Evolutionary conservation across 495 filamentous ascomycete genomes (phyloP), one percentile per base, ranked within the genome.

Genomic region (Podospora appendiculata): DNA sequence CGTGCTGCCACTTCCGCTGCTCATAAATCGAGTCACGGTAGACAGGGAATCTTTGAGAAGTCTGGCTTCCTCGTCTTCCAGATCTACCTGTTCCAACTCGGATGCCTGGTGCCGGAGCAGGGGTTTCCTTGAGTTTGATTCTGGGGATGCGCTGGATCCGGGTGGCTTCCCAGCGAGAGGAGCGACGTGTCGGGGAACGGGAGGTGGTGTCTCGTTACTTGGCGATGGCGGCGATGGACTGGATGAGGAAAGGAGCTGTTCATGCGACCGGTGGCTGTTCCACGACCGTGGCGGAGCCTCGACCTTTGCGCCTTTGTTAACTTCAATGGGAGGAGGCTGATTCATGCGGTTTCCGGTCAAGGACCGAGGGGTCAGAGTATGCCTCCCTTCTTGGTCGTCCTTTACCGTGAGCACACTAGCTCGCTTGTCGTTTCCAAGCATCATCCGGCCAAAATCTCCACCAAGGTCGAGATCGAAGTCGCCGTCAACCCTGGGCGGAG

Each of bases 381-480:
- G 63, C 36, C 60, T 44, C 13, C 52, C 14, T 17, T 51, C 55
- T 41, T 64, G 56, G 9, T 70, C 68, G 47, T 67, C 62, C 45
- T 66, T 69, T 14, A 68, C 19, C 7, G 70, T 73, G 38, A 67
- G 59, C 42, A 74, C 65, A 51, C 77, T 82, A 17, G 78, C 72
- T 48, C 74, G 73, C 59, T 86, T 87, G 35, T 75, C 72, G 33
- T 70, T 70, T 12, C 72, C 72, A 25, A 84, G 75, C 51, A 89
- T 80, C 79, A 89, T 84, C 55, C 77, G 83, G 11, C 79, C 76
- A 61, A 89, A 88, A 50, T 83, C 83, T 45, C 81, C 80, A 10
- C 78, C 77, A 43, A 76, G 73, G 71, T 67, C 80, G 55, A 72
- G 65, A 44, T 75, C 71, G 41, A 88, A 74, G 57, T 76, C 70